Conservation (phyloP, 768 basidiomycete species). For the Tulasnella sp. region DNA sequence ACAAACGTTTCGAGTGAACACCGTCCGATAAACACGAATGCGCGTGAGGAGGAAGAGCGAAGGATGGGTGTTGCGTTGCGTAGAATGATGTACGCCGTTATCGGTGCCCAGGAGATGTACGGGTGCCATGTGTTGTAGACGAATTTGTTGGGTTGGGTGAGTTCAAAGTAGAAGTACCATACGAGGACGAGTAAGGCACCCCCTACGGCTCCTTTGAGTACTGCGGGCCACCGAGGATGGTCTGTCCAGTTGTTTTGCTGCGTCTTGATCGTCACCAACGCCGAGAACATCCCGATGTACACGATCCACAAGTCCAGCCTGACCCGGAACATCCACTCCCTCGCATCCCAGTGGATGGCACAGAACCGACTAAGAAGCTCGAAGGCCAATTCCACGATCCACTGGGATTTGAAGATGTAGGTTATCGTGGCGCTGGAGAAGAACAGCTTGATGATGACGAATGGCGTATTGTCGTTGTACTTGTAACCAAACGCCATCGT, state of each 20-base stretch:
- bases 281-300: constrained; percentile 72
- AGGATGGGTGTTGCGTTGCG: constrained; percentile 62
- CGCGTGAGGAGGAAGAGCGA: constrained; percentile 52
- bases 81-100: constrained; percentile 59
- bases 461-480: constrained; percentile 54
- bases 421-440: constrained; percentile 52
- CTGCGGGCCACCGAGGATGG: constrained; percentile 49
- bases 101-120: constrained; percentile 68
- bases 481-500: constrained; percentile 61
- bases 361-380: constrained; percentile 48
- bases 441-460: constrained; percentile 60
- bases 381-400: constrained; percentile 56
- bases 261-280: constrained; percentile 60
- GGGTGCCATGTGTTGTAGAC: constrained; percentile 79
- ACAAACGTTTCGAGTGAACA: constrained; percentile 89
- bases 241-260: constrained; percentile 62
- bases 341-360: constrained; percentile 69
- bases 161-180: constrained; percentile 79
- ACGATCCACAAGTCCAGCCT: constrained; percentile 82
- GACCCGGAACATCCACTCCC: constrained; percentile 82
- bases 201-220: constrained; percentile 38
- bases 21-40: constrained; percentile 71
- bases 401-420: constrained; percentile 48
- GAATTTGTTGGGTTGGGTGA: constrained; percentile 65
- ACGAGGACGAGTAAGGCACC: constrained; percentile 41